Percentiles rank a stretch among this genome's conserved stretches.
Evolutionary conservation across 2,329 filamentous ascomycete species (phyloP).

Genomic region (Fusarium stilboides): DNA sequence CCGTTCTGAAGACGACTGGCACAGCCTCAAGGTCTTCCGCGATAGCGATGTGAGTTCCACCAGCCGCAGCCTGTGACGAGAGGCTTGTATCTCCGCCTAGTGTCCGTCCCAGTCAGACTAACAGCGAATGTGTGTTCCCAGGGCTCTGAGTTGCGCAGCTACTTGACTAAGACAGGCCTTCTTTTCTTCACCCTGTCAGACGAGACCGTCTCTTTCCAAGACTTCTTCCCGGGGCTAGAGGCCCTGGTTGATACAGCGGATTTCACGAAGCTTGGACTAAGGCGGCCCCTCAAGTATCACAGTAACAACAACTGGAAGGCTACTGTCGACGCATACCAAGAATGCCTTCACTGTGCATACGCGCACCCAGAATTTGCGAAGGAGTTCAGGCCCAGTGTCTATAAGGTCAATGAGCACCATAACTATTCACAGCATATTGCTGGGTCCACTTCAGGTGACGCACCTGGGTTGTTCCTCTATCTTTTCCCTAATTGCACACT

Average conservation of each 20-base stretch:
- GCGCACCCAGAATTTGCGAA: conserved; percentile 70
- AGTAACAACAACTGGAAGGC: conserved; percentile 65
- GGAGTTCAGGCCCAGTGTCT: conserved; percentile 69
- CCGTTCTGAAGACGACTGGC: conserved; percentile 7
- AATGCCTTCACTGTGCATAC: conserved; percentile 72
- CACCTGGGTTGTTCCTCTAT: conserved; percentile 69
- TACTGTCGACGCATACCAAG: conserved; percentile 50
- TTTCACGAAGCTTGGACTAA: conserved; percentile 67
- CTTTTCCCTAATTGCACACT: conserved; percentile 71
- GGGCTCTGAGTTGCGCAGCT: conserved; percentile 34
- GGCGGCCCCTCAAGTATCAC: conserved; percentile 68
- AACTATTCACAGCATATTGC: conserved; percentile 71
- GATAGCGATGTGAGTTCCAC: conserved; percentile 2
- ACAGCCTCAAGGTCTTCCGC: conserved; percentile 4
- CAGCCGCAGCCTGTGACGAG: not conserved
- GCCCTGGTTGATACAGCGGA: conserved; percentile 64
- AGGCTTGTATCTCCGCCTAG: not conserved
- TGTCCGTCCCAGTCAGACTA: too few relatives aligned
- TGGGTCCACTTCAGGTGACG: conserved; percentile 62
- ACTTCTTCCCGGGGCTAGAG: conserved; percentile 68
- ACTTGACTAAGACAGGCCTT: conserved; percentile 66
- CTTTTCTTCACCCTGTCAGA: conserved; percentile 66
- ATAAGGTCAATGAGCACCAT: conserved; percentile 67
- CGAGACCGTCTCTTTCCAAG: conserved; percentile 64
- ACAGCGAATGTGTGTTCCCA: not conserved